phyloP scores from a whole-genome alignment of 768 basidiomycete genomes.

The Termitomyces sp. region DNA sequence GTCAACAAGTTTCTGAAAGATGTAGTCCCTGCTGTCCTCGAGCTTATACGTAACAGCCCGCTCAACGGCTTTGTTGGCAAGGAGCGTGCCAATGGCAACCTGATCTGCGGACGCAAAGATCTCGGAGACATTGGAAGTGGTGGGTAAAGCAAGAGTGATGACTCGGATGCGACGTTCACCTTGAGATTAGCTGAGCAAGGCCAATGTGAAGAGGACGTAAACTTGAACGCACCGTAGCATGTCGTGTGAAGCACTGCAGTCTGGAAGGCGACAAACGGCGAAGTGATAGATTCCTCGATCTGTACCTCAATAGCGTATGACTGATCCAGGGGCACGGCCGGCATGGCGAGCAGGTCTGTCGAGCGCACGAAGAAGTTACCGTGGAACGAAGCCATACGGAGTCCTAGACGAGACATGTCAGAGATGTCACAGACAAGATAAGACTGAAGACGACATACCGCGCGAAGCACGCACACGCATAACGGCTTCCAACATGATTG shows the following conservation, averaged over 20 bases:
- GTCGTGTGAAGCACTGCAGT: slow-evolving; percentile 94
- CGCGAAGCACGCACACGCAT: slow-evolving; percentile 98
- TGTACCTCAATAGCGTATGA: slow-evolving; percentile 94
- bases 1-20: slow-evolving; percentile 79
- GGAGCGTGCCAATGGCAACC: slow-evolving; percentile 73
- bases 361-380: slow-evolving; percentile 99
- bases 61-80: slow-evolving; percentile 93
- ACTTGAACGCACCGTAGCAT: slow-evolving; percentile 60
- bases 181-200: neutral
- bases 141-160: slow-evolving; percentile 81
- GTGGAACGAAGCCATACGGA: slow-evolving; percentile 96
- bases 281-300: slow-evolving; percentile 89
- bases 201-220: neutral
- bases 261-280: slow-evolving; percentile 90
- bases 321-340: slow-evolving; percentile 94
- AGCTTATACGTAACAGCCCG: slow-evolving; percentile 78
- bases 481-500: slow-evolving; percentile 94
- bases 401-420: slow-evolving; percentile 36
- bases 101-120: slow-evolving; percentile 89
- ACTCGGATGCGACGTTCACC: slow-evolving; percentile 89
- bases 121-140: slow-evolving; percentile 83
- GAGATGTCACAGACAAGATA: neutral
- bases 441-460: slow-evolving; percentile 38
- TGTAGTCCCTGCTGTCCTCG: slow-evolving; percentile 84
- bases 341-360: slow-evolving; percentile 93